phyloP scores from a whole-genome alignment of 331 rosid species.

The Telfairia occidentalis region DNA sequence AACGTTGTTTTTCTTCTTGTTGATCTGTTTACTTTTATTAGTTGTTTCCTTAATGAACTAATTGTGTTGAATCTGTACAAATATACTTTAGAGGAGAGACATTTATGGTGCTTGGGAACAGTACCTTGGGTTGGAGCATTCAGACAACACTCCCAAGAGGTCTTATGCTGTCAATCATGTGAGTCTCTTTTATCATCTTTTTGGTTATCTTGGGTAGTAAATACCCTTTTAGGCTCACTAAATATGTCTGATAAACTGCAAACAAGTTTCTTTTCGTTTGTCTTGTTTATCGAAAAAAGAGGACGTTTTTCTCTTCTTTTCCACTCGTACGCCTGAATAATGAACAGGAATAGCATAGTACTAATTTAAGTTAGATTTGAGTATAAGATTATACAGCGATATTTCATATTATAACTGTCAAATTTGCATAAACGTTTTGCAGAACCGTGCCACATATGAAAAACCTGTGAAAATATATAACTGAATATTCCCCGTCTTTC shows the following conservation, averaged over 20 bases:
- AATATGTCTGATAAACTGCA: not conserved
- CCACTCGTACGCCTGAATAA: not conserved
- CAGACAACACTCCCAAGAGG: conserved; percentile 62
- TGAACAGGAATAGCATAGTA: not conserved
- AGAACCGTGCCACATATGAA: conserved; percentile 70
- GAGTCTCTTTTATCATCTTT: not conserved
- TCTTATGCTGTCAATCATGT: conserved; percentile 65
- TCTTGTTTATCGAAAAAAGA: not conserved
- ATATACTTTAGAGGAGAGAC: conserved; percentile 52
- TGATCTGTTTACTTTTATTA: not conserved
- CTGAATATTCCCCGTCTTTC: conserved; percentile 22
- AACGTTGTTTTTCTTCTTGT: not conserved
- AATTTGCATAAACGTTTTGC: conserved; percentile 30
- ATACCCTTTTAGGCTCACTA: not conserved
- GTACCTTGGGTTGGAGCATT: conserved; percentile 89
- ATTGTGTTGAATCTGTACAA: not conserved
- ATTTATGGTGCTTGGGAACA: conserved; percentile 96
- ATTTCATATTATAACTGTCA: not conserved
- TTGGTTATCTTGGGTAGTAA: not conserved
- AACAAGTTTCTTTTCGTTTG: not conserved
- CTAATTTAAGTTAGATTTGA: not conserved
- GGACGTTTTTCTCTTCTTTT: not conserved
- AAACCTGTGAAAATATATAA: conserved; percentile 75
- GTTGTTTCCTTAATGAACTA: not conserved
- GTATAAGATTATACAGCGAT: not conserved